These are phyloP conservation scores for Ettlia oleoabundans DNA, from an alignment of 139 green algal genomes.

Conservation along the genomic window DNA sequence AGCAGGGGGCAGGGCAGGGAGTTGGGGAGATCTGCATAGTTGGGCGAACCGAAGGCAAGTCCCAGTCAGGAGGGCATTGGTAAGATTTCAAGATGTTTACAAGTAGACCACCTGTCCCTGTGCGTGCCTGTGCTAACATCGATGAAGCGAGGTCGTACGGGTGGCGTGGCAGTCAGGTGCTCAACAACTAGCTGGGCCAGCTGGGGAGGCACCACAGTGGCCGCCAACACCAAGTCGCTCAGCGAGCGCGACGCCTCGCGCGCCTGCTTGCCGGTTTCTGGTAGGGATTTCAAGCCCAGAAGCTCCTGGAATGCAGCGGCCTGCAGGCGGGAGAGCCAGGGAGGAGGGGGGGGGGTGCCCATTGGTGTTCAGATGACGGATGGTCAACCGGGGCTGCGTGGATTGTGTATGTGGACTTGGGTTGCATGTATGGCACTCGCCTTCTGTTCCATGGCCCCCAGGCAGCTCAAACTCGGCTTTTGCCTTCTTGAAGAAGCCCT, in stretches of 20 bases:
- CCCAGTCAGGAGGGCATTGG: not conserved
- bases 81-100: not conserved
- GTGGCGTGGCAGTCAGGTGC: not conserved
- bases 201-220: not conserved
- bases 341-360: not conserved
- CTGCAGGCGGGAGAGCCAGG: too few relatives aligned
- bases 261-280: slow-evolving; percentile 5
- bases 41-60: too few relatives aligned
- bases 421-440: too few relatives aligned
- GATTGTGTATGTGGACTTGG: too few relatives aligned
- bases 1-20: too few relatives aligned
- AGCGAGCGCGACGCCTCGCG: not conserved
- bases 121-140: slow-evolving; percentile 36
- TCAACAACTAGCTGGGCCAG: slow-evolving; percentile 9
- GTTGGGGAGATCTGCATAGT: too few relatives aligned
- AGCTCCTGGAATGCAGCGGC: slow-evolving; percentile 23
- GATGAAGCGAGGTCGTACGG: slow-evolving; percentile 19
- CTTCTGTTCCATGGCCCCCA: too few relatives aligned
- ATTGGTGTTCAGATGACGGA: not conserved
- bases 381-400: too few relatives aligned
- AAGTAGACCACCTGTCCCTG: not conserved
- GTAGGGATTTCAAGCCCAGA: slow-evolving; percentile 7
- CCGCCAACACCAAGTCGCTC: not conserved
- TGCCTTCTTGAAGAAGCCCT: too few relatives aligned
- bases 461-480: too few relatives aligned